A percentile compares a stretch with the other conserved stretches of the same genome.
These are phyloP conservation scores for Prunus yedoensis DNA, from an alignment of 331 rosid species.

Conservation along the genomic window DNA sequence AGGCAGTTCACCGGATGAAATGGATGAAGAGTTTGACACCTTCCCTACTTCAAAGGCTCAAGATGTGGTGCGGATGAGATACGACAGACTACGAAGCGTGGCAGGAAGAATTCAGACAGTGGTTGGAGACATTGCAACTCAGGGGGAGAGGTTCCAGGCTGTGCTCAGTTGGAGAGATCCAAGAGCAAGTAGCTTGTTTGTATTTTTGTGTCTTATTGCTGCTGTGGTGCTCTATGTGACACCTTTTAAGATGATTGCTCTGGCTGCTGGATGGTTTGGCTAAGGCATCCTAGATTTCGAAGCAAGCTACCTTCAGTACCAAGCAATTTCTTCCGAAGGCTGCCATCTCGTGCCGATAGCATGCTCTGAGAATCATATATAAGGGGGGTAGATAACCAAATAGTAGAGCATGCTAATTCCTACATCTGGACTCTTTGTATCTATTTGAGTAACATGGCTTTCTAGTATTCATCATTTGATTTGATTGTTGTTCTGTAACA, in stretches of 20 bases:
- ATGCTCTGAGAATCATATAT: conserved; percentile 33
- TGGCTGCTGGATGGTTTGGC: conserved; percentile 39
- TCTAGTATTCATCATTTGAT: background rate
- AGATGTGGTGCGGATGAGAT: conserved; percentile 53
- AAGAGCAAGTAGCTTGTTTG: conserved; percentile 54
- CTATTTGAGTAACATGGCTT: background rate
- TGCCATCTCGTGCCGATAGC: conserved; percentile 57
- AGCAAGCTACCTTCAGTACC: conserved; percentile 57
- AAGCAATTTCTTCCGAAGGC: conserved; percentile 54
- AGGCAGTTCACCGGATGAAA: conserved; percentile 53
- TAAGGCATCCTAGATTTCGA: conserved; percentile 51
- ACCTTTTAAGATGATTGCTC: conserved; percentile 51
- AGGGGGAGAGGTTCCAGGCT: conserved; percentile 57
- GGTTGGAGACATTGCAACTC: conserved; percentile 63
- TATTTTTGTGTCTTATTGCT: conserved; percentile 40
- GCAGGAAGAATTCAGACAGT: too few relatives aligned
- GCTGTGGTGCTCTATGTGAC: conserved; percentile 51
- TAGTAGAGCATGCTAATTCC: too few relatives aligned
- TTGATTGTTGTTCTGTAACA: background rate
- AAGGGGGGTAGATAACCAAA: background rate
- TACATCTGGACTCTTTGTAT: too few relatives aligned
- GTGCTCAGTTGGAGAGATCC: conserved; percentile 67
- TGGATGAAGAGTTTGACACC: conserved; percentile 63
- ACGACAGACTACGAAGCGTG: conserved; percentile 54
- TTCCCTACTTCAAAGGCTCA: conserved; percentile 43